phyloP scores from a whole-genome alignment of 805 yeast genomes.

The Yamadazyma endophytica region DNA sequence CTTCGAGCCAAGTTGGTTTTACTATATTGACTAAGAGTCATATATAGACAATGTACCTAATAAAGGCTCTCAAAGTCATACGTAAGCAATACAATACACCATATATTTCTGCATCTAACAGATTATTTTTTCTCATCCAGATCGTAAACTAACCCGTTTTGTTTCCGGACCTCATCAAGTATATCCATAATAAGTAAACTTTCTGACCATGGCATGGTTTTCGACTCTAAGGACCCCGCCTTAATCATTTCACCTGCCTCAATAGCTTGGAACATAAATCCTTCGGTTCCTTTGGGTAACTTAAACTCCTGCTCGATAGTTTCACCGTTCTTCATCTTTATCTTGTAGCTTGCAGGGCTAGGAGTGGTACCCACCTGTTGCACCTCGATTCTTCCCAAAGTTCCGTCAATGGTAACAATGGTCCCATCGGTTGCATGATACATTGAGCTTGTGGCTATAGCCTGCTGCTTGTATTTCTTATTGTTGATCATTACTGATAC shows the following conservation, averaged over 20 bases:
- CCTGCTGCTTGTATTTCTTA: conserved; percentile 35
- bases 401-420: conserved; percentile 25
- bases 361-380: conserved; percentile 11
- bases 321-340: conserved; percentile 24
- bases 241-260: conserved; percentile 32
- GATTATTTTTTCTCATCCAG: conserved; percentile 25
- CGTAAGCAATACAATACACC: background rate
- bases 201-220: conserved; percentile 38
- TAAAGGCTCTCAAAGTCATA: conserved; percentile 26
- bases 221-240: conserved; percentile 32
- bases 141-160: conserved; percentile 41
- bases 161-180: conserved; percentile 43
- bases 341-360: conserved; percentile 7
- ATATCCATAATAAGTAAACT: conserved; percentile 39
- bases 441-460: conserved; percentile 27
- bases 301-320: conserved; percentile 22
- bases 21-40: too few relatives aligned
- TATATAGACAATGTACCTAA: too few relatives aligned
- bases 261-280: conserved; percentile 53
- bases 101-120: too few relatives aligned
- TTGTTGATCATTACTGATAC: conserved; percentile 30
- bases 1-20: too few relatives aligned
- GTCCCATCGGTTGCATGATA: conserved; percentile 19
- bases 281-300: conserved; percentile 31
- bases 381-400: conserved; percentile 16